Conservation (phyloP, 495 filamentous ascomycete species). For the Elaphomyces granulatus region DNA sequence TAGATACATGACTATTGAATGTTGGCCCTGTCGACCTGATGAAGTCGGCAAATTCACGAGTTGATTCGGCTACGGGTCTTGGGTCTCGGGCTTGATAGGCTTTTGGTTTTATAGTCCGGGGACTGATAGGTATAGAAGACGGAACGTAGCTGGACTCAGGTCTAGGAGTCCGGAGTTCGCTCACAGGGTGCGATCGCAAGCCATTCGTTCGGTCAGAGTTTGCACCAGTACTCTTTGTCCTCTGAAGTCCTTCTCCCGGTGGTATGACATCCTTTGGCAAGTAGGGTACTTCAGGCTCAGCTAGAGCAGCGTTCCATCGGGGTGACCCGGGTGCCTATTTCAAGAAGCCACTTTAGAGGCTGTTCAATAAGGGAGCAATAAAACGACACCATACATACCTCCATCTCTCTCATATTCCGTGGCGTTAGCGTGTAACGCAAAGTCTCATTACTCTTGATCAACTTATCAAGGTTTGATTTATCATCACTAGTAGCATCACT, state of each 20-base stretch:
- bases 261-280: conserved; percentile 25
- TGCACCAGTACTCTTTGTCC: conserved; percentile 7
- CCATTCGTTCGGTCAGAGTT: conserved; percentile 11
- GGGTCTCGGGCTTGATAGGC: conserved; percentile 49
- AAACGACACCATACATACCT: conserved; percentile 36
- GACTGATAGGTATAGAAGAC: conserved; percentile 1
- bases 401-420: conserved; percentile 71
- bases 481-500: conserved; percentile 32
- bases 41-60: conserved; percentile 72
- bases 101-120: conserved; percentile 11
- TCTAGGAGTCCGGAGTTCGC: background rate
- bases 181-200: conserved; percentile 10
- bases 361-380: background rate
- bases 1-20: background rate
- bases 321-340: conserved; percentile 29
- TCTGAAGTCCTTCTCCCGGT: conserved; percentile 14
- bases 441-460: conserved; percentile 82
- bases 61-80: conserved; percentile 45
- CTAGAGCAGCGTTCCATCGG: conserved; percentile 18
- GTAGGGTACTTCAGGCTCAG: conserved; percentile 20
- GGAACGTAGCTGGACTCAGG: background rate
- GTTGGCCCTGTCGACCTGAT: conserved; percentile 66
- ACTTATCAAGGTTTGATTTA: conserved; percentile 57
- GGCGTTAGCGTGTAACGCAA: conserved; percentile 91
- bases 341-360: conserved; percentile 1